Percentiles rank a stretch among this genome's conserved stretches.
These are phyloP conservation scores for Emericellopsis cladophorae DNA, from an alignment of 2,329 filamentous ascomycete species.

Conservation along the genomic window DNA sequence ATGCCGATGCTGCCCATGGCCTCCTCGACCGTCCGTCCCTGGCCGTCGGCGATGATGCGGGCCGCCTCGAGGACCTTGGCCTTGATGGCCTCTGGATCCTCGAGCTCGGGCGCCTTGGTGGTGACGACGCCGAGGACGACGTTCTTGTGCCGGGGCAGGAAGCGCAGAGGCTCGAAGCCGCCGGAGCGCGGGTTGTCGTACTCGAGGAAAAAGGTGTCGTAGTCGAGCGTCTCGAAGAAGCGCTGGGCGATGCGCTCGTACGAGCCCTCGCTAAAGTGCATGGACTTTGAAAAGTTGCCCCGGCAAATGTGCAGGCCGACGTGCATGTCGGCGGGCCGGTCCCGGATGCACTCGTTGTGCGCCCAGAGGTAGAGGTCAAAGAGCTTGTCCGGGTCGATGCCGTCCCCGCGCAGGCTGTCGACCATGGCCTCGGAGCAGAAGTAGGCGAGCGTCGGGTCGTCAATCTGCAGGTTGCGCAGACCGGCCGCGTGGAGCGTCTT, in stretches of 20 bases:
- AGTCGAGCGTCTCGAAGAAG: slow-evolving; percentile 45
- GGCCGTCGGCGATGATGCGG: slow-evolving; percentile 53
- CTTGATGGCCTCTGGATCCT: slow-evolving; percentile 42
- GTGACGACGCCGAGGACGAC: slow-evolving; percentile 50
- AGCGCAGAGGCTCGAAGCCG: slow-evolving; percentile 47
- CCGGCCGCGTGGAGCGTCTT: slow-evolving; percentile 40
- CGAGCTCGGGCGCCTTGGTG: slow-evolving; percentile 44
- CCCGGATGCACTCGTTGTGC: slow-evolving; percentile 57
- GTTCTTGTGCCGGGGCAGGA: slow-evolving; percentile 47
- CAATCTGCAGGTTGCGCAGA: slow-evolving; percentile 44
- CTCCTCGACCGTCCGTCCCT: slow-evolving; percentile 46
- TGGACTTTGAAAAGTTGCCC: slow-evolving; percentile 47
- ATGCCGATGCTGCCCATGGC: slow-evolving; percentile 53
- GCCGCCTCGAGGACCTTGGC: slow-evolving; percentile 43
- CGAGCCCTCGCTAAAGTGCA: slow-evolving; percentile 51
- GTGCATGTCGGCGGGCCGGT: slow-evolving; percentile 52
- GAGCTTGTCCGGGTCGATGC: slow-evolving; percentile 49
- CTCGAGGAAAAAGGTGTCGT: slow-evolving; percentile 48
- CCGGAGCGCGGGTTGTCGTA: slow-evolving; percentile 48
- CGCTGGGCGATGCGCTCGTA: slow-evolving; percentile 50
- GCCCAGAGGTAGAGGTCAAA: slow-evolving; percentile 59
- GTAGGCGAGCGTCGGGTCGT: slow-evolving; percentile 50
- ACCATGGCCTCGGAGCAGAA: slow-evolving; percentile 60
- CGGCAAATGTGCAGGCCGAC: slow-evolving; percentile 54
- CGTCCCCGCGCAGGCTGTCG: slow-evolving; percentile 40